Conservation (phyloP, 2,329 filamentous ascomycete species). For the Aspergillus sp. region DNA sequence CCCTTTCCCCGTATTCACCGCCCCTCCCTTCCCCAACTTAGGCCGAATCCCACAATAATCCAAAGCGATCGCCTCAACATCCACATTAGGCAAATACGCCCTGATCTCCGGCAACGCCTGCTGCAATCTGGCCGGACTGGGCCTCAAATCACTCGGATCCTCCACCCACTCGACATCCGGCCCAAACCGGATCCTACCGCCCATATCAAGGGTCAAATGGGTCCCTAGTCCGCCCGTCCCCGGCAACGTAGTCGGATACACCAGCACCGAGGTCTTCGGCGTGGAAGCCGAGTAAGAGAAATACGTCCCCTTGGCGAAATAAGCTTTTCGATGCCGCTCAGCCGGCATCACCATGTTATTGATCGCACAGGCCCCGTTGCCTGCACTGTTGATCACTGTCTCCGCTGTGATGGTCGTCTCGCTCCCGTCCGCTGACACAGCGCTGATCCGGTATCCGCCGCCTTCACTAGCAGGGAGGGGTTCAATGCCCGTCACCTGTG, state of each 20-base stretch:
- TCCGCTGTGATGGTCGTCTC: slow-evolving; percentile 67
- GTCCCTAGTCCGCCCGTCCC: slow-evolving; percentile 89
- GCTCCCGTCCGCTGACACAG: slow-evolving; percentile 40
- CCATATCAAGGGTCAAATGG: slow-evolving; percentile 88
- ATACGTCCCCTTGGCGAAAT: slow-evolving; percentile 94
- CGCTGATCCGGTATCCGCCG: slow-evolving; percentile 70
- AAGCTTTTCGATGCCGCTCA: slow-evolving; percentile 60
- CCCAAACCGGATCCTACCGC: slow-evolving; percentile 82
- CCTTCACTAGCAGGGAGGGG: slow-evolving; percentile 47
- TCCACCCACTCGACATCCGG: slow-evolving; percentile 95
- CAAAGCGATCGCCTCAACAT: slow-evolving; percentile 65
- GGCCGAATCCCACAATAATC: slow-evolving; percentile 93
- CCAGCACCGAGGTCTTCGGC: slow-evolving; percentile 69
- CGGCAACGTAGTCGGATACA: slow-evolving; percentile 85
- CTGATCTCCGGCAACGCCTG: slow-evolving; percentile 74
- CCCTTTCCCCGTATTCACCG: slow-evolving; percentile 56
- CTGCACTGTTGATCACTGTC: slow-evolving; percentile 81
- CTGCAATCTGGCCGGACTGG: slow-evolving; percentile 63
- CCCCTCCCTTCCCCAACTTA: slow-evolving; percentile 69
- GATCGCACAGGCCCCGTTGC: slow-evolving; percentile 72
- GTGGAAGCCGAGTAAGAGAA: slow-evolving; percentile 73
- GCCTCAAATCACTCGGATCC: slow-evolving; percentile 67
- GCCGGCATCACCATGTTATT: slow-evolving; percentile 74
- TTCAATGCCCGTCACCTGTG: slow-evolving; percentile 63
- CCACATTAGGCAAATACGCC: slow-evolving; percentile 74